Evolutionary conservation across 495 filamentous ascomycete species (phyloP), one percentile per base, ranked within the genome.

Genomic region (Aspergillus sclerotioniger): DNA sequence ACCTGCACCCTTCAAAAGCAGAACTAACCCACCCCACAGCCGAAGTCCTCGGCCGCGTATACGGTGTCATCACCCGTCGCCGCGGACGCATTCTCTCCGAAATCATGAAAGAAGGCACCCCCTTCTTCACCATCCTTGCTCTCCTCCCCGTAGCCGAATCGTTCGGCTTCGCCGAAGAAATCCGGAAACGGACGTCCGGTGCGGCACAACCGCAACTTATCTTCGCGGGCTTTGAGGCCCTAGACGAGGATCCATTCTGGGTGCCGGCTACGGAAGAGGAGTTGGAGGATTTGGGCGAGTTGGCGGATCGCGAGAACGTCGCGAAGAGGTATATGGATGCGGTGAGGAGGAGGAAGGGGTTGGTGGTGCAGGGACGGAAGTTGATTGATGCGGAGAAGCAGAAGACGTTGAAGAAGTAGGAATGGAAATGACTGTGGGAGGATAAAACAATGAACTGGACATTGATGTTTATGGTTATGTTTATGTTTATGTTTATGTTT

Each of bases 361-460:
- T 98, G 76, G 75, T 92, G 65, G 87, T 98, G 13, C 82, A 85
- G 76, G 90, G 89, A 12, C 78, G 84, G 63, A 89, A 87, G 79
- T 77, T 90, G 69, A 90, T 96, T 63, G 87, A 91, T 83, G 94
- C 92, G 20, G 91, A 96, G 84, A 98, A 98, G 84, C 94, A 98
- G 82, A 98, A 96, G 88, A 98, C 91, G 21, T 69, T 98, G 74
- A 98, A 98, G 86, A 83, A 90, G 78, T 98, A 82, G 61, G 33
- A 16, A 6, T 49, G 13, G n/a, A n/a, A n/a, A n/a, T n/a, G n/a
- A n/a, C n/a, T n/a, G n/a, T n/a, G n/a, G n/a, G n/a, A n/a, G n/a
- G n/a, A n/a, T n/a, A n/a, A n/a, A n/a, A n/a, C n/a, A n/a, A 25
- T 25, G 25, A 25, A 25, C 25, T 25, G 25, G 25, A 25, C 25